Conservation (phyloP, 2,329 filamentous ascomycete species). For the Chlorencoelia australis region DNA sequence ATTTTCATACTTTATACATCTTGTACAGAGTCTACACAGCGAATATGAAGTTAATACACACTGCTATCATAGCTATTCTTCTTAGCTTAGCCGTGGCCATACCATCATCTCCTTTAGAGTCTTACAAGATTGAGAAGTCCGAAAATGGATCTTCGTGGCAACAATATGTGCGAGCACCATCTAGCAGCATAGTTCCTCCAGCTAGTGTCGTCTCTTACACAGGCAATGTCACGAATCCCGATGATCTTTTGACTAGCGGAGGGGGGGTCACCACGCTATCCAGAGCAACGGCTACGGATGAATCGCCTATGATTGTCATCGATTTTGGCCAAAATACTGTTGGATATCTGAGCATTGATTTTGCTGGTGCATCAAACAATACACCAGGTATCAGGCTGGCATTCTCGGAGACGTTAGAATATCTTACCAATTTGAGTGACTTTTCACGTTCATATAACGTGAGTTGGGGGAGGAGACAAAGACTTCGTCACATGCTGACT, state of each 20-base stretch:
- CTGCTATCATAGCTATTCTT: too few relatives aligned
- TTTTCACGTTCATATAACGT: constrained; percentile 40
- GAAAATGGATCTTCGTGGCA: constrained; percentile 27
- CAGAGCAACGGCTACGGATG: constrained; percentile 9
- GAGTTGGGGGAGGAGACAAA: constrained; percentile 4
- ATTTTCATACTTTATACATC: too few relatives aligned
- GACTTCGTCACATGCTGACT: constrained; percentile 4
- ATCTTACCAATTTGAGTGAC: constrained; percentile 35
- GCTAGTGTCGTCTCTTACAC: constrained; percentile 25
- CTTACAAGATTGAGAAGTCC: too few relatives aligned
- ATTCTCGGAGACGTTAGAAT: constrained; percentile 40
- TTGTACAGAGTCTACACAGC: too few relatives aligned
- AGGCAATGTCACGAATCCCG: constrained; percentile 32
- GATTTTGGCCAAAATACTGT: constrained; percentile 41
- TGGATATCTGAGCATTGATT: constrained; percentile 34
- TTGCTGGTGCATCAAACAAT: constrained; percentile 27
- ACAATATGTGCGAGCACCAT: constrained; percentile 32
- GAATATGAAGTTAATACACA: too few relatives aligned
- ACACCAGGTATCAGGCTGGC: constrained; percentile 34
- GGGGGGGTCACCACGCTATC: constrained; percentile 27
- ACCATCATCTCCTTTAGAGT: too few relatives aligned
- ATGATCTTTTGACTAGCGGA: constrained; percentile 25
- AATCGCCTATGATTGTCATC: constrained; percentile 32
- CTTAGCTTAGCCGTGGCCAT: too few relatives aligned
- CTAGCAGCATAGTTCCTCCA: constrained; percentile 26